Base-by-base conservation (phyloP, 495 filamentous ascomycete genomes). In the Aspergillus affinis region DNA sequence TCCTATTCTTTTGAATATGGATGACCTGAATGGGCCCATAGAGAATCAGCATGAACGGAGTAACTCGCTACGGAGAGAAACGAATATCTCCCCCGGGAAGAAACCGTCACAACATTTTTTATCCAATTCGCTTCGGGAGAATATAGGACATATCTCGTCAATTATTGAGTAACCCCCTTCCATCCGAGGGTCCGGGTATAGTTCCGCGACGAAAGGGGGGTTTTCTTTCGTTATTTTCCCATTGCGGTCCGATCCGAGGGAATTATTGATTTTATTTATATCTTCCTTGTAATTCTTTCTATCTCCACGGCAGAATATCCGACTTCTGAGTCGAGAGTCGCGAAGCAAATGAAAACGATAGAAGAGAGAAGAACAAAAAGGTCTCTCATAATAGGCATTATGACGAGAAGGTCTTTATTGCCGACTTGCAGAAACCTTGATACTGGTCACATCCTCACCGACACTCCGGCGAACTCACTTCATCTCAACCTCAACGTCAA, bases 391-490 rank as follows among this genome's bases (percentile, higher is more conserved):
- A 23, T 15, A 29, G n/a, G 41, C 6, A 17, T 41, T 23, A 54
- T 36, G 23, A n/a, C 30, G 13, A 54, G 8, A 54, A 54, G 5
- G 29, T 1, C 15, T 26, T 57, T 27, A 15, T 29, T 48, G 21
- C 44, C 26, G 10, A 19, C 17, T 30, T 46, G 54, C 44, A 52
- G 20, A 21, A 49, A 10, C 27, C 45, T 36, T 27, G 20, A 47
- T 56, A 63, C 52, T 63, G 47, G 56, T 56, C 52, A 56, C 19
- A 58, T 56, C 61, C 48, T 63, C 61, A 63, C 61, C 55, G 61
- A 63, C 61, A 55, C 45, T 63, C 49, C 17, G 23, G 17, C 29
- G 21, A 57, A 21, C 44, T 23, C 15, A 61, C 18, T 36, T 15
- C 52, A 30, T 30, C 27, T 44, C 52, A 9, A 32, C 45, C 15